A percentile compares a stretch with the other conserved stretches of the same genome.
These are phyloP conservation scores for Agarophyton chilense DNA, from an alignment of 23 red algal species.

Conservation along the genomic window DNA sequence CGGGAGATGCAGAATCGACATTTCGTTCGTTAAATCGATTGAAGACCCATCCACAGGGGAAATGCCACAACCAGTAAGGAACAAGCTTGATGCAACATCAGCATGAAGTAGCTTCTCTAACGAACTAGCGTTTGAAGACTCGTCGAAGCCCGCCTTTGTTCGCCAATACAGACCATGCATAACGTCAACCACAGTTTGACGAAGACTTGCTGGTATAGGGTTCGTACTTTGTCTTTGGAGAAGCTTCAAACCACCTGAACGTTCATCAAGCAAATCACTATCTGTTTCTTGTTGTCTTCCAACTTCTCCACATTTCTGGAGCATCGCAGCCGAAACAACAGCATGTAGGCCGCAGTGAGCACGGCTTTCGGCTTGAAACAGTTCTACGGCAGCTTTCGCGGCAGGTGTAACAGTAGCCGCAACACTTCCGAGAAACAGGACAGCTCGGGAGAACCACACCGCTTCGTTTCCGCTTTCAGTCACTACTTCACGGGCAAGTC, in stretches of 20 bases:
- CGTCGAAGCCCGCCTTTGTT: slow-evolving; percentile 70
- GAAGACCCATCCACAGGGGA: slow-evolving; percentile 70
- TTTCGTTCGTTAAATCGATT: slow-evolving; percentile 40
- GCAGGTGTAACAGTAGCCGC: slow-evolving; percentile 69
- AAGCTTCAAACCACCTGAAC: not conserved
- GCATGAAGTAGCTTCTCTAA: slow-evolving; percentile 55
- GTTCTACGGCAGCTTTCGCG: slow-evolving; percentile 71
- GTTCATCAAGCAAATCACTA: not conserved
- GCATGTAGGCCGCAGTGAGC: slow-evolving; percentile 55
- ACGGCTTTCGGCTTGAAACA: slow-evolving; percentile 70
- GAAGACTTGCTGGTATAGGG: slow-evolving; percentile 9
- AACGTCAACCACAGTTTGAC: slow-evolving; percentile 55
- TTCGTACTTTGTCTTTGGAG: not conserved
- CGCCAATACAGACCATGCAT: slow-evolving; percentile 67
- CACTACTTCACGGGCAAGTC: slow-evolving; percentile 59
- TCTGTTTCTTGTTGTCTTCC: slow-evolving; percentile 13
- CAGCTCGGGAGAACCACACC: slow-evolving; percentile 60
- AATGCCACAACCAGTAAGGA: slow-evolving; percentile 53
- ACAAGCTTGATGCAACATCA: slow-evolving; percentile 59
- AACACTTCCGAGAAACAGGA: slow-evolving; percentile 25
- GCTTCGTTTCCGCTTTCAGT: slow-evolving; percentile 56
- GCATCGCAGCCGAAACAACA: slow-evolving; percentile 19
- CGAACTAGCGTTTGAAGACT: slow-evolving; percentile 46
- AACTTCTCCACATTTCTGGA: slow-evolving; percentile 19
- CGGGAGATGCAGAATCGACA: slow-evolving; percentile 29